Evolutionary conservation across 2,329 filamentous ascomycete species (phyloP).

Genomic region (Sporothrix inflata): DNA sequence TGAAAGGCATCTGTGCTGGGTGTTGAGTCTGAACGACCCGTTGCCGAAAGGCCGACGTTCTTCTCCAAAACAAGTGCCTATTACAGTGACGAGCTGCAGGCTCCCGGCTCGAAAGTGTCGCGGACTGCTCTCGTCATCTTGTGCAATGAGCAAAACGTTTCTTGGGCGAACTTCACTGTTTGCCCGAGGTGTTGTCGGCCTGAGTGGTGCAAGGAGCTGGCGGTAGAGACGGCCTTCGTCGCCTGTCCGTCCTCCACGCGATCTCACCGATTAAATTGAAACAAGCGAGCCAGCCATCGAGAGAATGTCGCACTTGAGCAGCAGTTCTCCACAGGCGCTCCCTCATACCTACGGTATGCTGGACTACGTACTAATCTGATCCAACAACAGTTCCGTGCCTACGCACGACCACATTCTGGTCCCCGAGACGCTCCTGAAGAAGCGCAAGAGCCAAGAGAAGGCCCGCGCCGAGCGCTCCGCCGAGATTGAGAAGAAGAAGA

Average conservation of each 20-base stretch:
- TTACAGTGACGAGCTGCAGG: slow-evolving; percentile 37
- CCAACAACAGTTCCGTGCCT: slow-evolving; percentile 77
- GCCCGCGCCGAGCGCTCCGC: slow-evolving; percentile 85
- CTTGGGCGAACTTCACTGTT: slow-evolving; percentile 48
- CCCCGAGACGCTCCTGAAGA: slow-evolving; percentile 99
- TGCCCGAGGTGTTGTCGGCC: slow-evolving; percentile 75
- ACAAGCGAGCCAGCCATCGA: slow-evolving; percentile 82
- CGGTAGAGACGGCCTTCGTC: not conserved
- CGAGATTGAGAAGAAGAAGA: slow-evolving; percentile 83
- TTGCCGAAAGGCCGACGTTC: slow-evolving; percentile 53
- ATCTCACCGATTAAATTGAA: slow-evolving; percentile 76
- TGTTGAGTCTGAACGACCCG: slow-evolving; percentile 74
- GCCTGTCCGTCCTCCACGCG: slow-evolving; percentile 33
- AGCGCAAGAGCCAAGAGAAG: slow-evolving; percentile 99
- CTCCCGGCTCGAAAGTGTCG: slow-evolving; percentile 6
- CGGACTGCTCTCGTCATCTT: not conserved
- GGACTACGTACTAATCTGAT: slow-evolving; percentile 82
- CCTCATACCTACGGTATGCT: slow-evolving; percentile 58
- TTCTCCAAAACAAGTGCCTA: slow-evolving; percentile 76
- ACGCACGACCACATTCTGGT: slow-evolving; percentile 95
- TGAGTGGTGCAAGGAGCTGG: slow-evolving; percentile 51
- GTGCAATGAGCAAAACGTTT: slow-evolving; percentile 39
- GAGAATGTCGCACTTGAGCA: slow-evolving; percentile 91
- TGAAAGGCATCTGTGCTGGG: slow-evolving; percentile 67
- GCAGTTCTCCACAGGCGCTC: slow-evolving; percentile 92